These are phyloP conservation scores for Zymoseptoria tritici DNA, from an alignment of 2,329 filamentous ascomycete genomes.

Conservation along the genomic window DNA sequence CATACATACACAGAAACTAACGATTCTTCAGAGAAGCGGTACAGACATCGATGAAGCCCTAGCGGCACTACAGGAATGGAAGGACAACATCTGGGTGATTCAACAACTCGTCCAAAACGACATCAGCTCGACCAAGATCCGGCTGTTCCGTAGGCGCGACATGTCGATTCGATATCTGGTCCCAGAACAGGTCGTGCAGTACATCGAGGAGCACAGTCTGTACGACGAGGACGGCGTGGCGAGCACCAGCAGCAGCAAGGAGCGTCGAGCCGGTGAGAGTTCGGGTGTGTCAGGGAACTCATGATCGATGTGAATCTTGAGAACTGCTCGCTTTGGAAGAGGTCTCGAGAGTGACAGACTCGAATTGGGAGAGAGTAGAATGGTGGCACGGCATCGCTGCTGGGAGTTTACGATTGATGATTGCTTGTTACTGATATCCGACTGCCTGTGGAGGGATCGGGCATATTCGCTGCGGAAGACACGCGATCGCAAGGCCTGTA, in stretches of 20 bases:
- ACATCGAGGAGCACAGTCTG: slow-evolving; percentile 32
- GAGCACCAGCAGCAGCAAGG: slow-evolving; percentile 23
- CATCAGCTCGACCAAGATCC: slow-evolving; percentile 74
- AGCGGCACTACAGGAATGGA: slow-evolving; percentile 71
- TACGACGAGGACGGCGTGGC: slow-evolving; percentile 32
- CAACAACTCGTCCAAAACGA: slow-evolving; percentile 83
- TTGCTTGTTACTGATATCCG: not conserved
- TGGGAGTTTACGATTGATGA: not conserved
- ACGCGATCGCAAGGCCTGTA: not conserved
- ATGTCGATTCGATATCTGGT: slow-evolving; percentile 76
- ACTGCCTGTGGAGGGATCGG: not conserved
- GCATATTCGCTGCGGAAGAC: not conserved
- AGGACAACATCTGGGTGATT: slow-evolving; percentile 81
- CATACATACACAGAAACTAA: slow-evolving; percentile 54
- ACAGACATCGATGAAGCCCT: slow-evolving; percentile 85
- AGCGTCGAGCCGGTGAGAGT: slow-evolving; percentile 26
- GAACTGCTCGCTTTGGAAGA: not conserved
- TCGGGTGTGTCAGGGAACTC: slow-evolving; percentile 12
- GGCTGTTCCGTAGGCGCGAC: slow-evolving; percentile 68
- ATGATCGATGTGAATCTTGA: not conserved
- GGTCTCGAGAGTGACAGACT: not conserved
- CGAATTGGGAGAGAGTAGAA: not conserved
- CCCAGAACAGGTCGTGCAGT: slow-evolving; percentile 63
- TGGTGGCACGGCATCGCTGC: not conserved
- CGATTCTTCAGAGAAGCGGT: slow-evolving; percentile 59